Base-by-base conservation (phyloP, 306 rosid genomes). In the Rosa persica region DNA sequence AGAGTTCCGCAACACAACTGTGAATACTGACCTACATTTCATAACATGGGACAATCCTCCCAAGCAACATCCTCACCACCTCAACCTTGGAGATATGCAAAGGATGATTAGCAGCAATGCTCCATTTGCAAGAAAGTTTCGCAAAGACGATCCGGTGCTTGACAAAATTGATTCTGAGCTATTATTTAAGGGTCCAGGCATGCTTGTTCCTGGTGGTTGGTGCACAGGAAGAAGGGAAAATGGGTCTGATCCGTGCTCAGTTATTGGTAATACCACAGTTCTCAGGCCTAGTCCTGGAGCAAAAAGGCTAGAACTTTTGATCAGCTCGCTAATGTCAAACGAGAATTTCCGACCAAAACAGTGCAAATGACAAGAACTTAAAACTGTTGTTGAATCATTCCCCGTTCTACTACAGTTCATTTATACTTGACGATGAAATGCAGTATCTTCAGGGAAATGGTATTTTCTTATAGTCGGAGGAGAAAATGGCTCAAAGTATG, bases 1-100 rank as follows among this genome's bases (percentile, higher is more conserved):
- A 85, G 98, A 90, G 81, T 96, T 96, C 89, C 87, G 81, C 72
- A 96, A 96, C 90, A 96, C 97, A 25, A 96, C 99, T 0, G 99
- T 96, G 82, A 96, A 96, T 76, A 90, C 79, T 39, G 99, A 96
- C 74, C 96, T 96, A 62, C 99, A 96, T 85, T 96, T 81, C 86
- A 96, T 96, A 80, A 74, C 99, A 5, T 96, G 99, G 99, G 99
- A 96, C 81, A 96, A 96, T 78, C 99, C 99, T 85, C 99, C 99
- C 57, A 96, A 96, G 88, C 99, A 96, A 78, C 99, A 96, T 73
- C 99, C 99, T 49, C 99, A 93, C 87, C 87, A 93, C 86, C 99
- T 96, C 75, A 89, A 81, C 25, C 25, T 79, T 54, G 79, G 65
- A 3, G 97, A 96, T 82, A 86, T 96, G 96, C 81, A 79, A 75